Evolutionary conservation across 805 yeast genomes (phyloP).

Genomic region (Wickerhamomyces ciferrii): DNA sequence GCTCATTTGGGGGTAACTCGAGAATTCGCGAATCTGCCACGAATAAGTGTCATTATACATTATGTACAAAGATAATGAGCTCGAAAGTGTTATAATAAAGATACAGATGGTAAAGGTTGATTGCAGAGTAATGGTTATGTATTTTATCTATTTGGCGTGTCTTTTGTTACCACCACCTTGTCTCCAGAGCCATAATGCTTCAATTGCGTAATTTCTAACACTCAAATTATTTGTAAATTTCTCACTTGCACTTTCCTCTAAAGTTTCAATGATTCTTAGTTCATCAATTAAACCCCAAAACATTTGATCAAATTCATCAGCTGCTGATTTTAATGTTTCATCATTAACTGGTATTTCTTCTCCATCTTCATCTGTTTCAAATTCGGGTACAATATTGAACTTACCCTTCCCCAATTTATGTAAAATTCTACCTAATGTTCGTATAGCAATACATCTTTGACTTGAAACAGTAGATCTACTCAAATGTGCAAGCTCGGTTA

Average conservation of each 20-base stretch:
- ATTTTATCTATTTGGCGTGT: slow-evolving; percentile 14
- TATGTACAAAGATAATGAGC: too few species aligned
- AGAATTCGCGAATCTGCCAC: neutral
- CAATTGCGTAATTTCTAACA: slow-evolving; percentile 78
- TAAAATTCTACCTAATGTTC: slow-evolving; percentile 80
- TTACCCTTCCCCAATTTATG: slow-evolving; percentile 70
- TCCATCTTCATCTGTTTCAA: slow-evolving; percentile 23
- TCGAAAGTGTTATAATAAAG: too few species aligned
- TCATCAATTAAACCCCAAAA: slow-evolving; percentile 71
- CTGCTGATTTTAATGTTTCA: slow-evolving; percentile 25
- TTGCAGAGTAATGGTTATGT: neutral
- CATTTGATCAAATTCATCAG: slow-evolving; percentile 30
- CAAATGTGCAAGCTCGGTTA: slow-evolving; percentile 75
- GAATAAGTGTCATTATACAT: neutral
- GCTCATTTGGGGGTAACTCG: neutral
- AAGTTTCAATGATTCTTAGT: slow-evolving; percentile 55
- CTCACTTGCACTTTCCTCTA: slow-evolving; percentile 68
- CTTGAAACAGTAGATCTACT: slow-evolving; percentile 76
- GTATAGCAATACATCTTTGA: slow-evolving; percentile 83
- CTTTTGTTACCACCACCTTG: slow-evolving; percentile 36
- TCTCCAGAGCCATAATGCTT: slow-evolving; percentile 89
- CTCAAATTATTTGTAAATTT: slow-evolving; percentile 57
- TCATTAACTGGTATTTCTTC: slow-evolving; percentile 28
- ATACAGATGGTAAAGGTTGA: too few species aligned
- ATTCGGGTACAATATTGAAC: slow-evolving; percentile 46